phyloP scores from a whole-genome alignment of 371 early-diverging fungal species.

The Rhizomucor miehei region DNA sequence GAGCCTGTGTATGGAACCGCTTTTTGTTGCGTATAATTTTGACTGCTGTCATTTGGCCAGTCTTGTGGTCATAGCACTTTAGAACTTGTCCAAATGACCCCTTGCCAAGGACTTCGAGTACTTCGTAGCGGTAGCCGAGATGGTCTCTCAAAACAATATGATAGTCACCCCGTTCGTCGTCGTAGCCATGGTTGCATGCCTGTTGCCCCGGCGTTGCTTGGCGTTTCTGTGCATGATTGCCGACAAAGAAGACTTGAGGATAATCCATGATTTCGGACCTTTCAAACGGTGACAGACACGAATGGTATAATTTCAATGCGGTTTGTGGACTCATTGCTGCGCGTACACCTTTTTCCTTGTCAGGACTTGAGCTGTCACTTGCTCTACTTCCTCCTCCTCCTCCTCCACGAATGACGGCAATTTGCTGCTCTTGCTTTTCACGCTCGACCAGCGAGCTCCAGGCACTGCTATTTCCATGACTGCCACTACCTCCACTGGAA shows the following conservation, averaged over 20 bases:
- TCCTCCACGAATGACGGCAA: slow-evolving; percentile 19
- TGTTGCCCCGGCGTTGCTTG: slow-evolving; percentile 43
- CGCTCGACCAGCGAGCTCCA: slow-evolving; percentile 20
- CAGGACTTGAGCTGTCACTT: slow-evolving; percentile 3
- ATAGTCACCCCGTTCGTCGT: slow-evolving; percentile 85
- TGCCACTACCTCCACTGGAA: not conserved
- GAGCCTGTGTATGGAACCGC: slow-evolving; percentile 84
- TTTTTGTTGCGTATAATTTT: slow-evolving; percentile 90
- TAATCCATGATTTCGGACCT: slow-evolving; percentile 80
- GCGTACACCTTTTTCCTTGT: slow-evolving; percentile 12
- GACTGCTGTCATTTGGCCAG: slow-evolving; percentile 75
- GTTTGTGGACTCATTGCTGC: slow-evolving; percentile 44
- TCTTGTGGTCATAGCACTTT: slow-evolving; percentile 77
- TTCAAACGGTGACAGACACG: slow-evolving; percentile 74
- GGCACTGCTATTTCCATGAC: not conserved
- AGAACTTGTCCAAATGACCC: slow-evolving; percentile 94
- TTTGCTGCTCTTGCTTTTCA: slow-evolving; percentile 7
- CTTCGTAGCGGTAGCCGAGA: slow-evolving; percentile 80
- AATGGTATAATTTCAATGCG: slow-evolving; percentile 60
- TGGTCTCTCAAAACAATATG: slow-evolving; percentile 74
- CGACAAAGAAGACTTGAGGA: slow-evolving; percentile 82
- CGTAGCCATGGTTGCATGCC: slow-evolving; percentile 71
- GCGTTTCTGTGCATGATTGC: slow-evolving; percentile 64
- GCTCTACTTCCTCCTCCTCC: slow-evolving; percentile 9
- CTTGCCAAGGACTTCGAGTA: slow-evolving; percentile 78